Evolutionary conservation across 73 alveolate species (phyloP), one percentile per base, ranked within the genome.

Genomic region (Paramecium sexaurelia): DNA sequence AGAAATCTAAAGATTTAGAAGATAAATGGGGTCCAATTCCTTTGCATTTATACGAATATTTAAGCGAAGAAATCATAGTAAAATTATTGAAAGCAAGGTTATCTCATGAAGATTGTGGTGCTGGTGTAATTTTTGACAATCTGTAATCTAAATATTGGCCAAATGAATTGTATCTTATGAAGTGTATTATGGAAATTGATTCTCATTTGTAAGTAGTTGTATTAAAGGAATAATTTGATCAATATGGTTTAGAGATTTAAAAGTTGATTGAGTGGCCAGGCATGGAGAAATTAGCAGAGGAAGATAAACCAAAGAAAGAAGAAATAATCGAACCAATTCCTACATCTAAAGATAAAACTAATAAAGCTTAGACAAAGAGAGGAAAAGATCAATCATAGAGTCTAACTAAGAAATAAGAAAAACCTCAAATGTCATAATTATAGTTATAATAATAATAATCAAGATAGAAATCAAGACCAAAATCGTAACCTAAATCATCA

Each of bases 61-160:
- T 98, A 13, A 94, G 99, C 61, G 97, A 96, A 84, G 99, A 97
- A 84, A 78, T 97, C 47, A 93, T 98, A 13, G 94, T 69, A 84
- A 97, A 97, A 93, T 85, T 97, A 75, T 78, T 98, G 22, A 86
- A 90, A 51, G 99, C 96, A 85, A 95, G 99, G 86, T 87, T 97
- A 73, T 83, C 87, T 41, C 95, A 92, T 55, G 98, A 92, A 86
- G 99, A 97, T 93, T 98, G 99, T 91, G 97, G 96, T 41, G 98
- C 99, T 20, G 99, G 99, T 13, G 98, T 95, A 33, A 97, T 98
- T 22, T 97, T 98, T 92, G 99, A 98, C 92, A 97, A 96, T 93
- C 88, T 98, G 20, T 93, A 91, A 51, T 69, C 98, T 35, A 96
- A 95, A 75, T 93, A 96, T 88, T 96, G 97, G 96, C 98, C 97